Evolutionary conservation across 73 alveolate species (phyloP), one percentile per base, ranked within the genome.

Genomic region (Urostyla sp.): DNA sequence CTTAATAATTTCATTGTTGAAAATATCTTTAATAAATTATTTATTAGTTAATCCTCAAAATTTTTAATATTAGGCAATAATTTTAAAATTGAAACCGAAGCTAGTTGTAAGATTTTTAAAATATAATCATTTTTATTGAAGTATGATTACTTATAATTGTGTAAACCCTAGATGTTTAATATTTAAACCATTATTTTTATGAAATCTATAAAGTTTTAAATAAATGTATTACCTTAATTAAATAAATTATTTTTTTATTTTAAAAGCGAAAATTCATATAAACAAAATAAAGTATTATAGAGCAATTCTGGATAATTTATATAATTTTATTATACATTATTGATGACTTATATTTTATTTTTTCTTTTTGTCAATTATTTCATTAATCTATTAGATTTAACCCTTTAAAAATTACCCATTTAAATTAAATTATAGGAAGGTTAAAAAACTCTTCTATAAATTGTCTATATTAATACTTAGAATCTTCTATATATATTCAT

Each of bases 161-260:
- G 83, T 2, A 69, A 40, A 20, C 40, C 23, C 38, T 69, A 27
- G 13, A 69, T 10, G 10, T 67, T 46, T 6, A 38, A 11, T 2
- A 69, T 49, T 18, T 34, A 36, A 3, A 69, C 34, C 21, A 59
- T 69, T 54, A 69, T 46, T 5, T 69, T 69, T 52, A 69, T 27
- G 36, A 69, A 69, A 30, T 69, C 83, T 69, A 69, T 20, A 69
- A 4, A n/a, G n/a, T n/a, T n/a, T n/a, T n/a, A n/a, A n/a, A n/a
- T n/a, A n/a, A n/a, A n/a, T n/a, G n/a, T n/a, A n/a, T n/a, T n/a
- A n/a, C n/a, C n/a, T n/a, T n/a, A n/a, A n/a, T n/a, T n/a, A n/a
- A n/a, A n/a, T n/a, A n/a, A n/a, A n/a, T n/a, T n/a, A n/a, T n/a
- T n/a, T n/a, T n/a, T n/a, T n/a, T n/a, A n/a, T n/a, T n/a, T n/a